A percentile compares a stretch with the other conserved stretches of the same genome.
Evolutionary conservation across 2,329 filamentous ascomycete species (phyloP).

Genomic region (Ciborinia camelliae): DNA sequence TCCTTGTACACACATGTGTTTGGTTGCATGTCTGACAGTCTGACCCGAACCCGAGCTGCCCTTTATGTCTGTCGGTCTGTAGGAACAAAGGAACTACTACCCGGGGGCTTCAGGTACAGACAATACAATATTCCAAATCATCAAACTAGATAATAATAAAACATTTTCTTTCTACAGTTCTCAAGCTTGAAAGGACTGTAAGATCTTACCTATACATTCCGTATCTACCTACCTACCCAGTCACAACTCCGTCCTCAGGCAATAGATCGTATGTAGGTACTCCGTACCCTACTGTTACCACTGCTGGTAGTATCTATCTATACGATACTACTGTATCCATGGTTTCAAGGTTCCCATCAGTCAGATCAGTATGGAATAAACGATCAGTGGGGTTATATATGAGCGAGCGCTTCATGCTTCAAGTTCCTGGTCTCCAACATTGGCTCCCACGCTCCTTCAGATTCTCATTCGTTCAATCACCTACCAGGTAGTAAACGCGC

Average conservation of each 20-base stretch:
- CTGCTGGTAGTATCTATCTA: no score
- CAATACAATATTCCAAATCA: no score
- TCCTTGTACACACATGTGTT: no score
- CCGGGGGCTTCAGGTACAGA: not conserved
- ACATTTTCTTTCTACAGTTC: not conserved
- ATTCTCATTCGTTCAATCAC: conserved; percentile 2
- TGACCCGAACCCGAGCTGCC: not conserved
- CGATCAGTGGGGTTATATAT: conserved; percentile 6
- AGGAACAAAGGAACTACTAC: not conserved
- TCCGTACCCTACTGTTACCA: no score
- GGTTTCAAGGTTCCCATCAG: no score
- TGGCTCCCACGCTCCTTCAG: not conserved
- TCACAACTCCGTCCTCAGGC: no score
- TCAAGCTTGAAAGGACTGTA: no score
- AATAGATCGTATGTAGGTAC: no score
- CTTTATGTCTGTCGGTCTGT: not conserved
- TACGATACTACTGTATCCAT: no score
- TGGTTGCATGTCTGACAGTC: not conserved
- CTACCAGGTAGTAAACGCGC: no score
- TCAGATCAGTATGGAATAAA: not conserved
- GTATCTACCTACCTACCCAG: not conserved
- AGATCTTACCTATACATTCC: no score
- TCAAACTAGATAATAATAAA: not conserved
- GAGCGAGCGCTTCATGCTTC: conserved; percentile 15
- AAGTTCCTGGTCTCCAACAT: not conserved